Evolutionary conservation across 2,329 filamentous ascomycete genomes (phyloP), one percentile per base, ranked within the genome.

Genomic region (Helicocarpus griseus): DNA sequence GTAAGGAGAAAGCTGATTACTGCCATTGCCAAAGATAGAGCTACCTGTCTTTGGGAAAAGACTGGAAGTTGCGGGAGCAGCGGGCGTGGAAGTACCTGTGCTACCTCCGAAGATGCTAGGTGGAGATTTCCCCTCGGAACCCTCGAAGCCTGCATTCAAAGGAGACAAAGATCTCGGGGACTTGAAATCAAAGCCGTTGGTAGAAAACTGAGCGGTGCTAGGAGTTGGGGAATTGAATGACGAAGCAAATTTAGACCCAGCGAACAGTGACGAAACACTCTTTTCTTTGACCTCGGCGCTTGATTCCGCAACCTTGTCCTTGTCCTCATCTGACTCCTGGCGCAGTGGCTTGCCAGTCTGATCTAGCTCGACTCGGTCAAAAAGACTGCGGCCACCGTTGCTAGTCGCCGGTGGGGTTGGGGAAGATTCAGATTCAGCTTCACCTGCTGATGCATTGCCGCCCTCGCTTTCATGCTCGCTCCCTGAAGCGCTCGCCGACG

Each of bases 341-440:
- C 61, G 58, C 29, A 61, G 61, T 1, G 58, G 61, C 14, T 64
- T 60, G 11, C 62, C 62, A 8, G 56, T 59, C 1, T 57, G 39
- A 29, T 60, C 57, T 39, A 59, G 58, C 50, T 65, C 55, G 5
- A 69, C 60, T 40, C 64, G 62, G 47, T 66, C 66, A 48, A 70
- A 70, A 38, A 69, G 56, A 50, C 65, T 69, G 29, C 64, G 63
- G 22, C 64, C 57, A 31, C 60, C 57, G 38, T 55, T 52, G 26
- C 59, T 54, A 11, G 59, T 19, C 48, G 49, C 44, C 5, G 57
- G 48, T 7, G 57, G 47, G 24, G 41, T 26, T 26, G 35, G 41
- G 22, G 52, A n/a, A 51, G 52, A 47, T 51, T 48, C 50, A 54
- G 54, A 48, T 52, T 58, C 38, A 45, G 53, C 40, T 22, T 49